Base-by-base conservation (phyloP, 2,329 filamentous ascomycete genomes). In the Huntiella bhutanensis region DNA sequence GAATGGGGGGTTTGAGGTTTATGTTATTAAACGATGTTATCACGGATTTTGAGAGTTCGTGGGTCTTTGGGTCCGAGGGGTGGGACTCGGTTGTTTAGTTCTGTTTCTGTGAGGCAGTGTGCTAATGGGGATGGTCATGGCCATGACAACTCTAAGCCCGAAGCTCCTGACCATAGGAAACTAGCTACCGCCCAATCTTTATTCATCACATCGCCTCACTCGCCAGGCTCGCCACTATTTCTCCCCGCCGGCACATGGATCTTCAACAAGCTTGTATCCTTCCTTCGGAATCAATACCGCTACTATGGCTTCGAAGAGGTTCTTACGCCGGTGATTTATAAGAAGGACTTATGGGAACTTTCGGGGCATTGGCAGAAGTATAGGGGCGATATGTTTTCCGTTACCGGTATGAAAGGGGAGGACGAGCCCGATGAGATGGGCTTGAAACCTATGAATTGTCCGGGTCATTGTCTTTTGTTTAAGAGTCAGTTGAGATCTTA, bases 361-460 rank as follows among this genome's bases (percentile, higher is more conserved):
- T 91, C 83, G 0, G 85, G 85, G 2, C 85, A 93, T 54, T 77
- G 87, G 68, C 78, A 88, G 47, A 92, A 92, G 59, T 93, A 92
- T 63, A 79, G 82, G 49, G 80, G 92, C 56, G 84, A 93, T 57
- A 93, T 93, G 86, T 93, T 87, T 61, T 78, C 81, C 46, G 85
- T 93, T 22, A 75, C 66, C 8, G 73, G 75, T 41, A 69, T 54
- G 57, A 52, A 55, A 43, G 46, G 0, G 35, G 43, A 37, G 19
- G 38, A 41, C 51, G 70, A 72, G 49, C 70, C 74, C 51, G 76
- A 79, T 52, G 80, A 82, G 51, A 92, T 83, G 60, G 83, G 82
- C 13, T 64, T 93, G 54, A 93, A 93, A 61, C 85, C 85, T 11
- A 93, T 93, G 85, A 93, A 93, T 58, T 93, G 85, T 58, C 85